phyloP scores from a whole-genome alignment of 2,329 filamentous ascomycete genomes.

The Pezicula neosporulosa region DNA sequence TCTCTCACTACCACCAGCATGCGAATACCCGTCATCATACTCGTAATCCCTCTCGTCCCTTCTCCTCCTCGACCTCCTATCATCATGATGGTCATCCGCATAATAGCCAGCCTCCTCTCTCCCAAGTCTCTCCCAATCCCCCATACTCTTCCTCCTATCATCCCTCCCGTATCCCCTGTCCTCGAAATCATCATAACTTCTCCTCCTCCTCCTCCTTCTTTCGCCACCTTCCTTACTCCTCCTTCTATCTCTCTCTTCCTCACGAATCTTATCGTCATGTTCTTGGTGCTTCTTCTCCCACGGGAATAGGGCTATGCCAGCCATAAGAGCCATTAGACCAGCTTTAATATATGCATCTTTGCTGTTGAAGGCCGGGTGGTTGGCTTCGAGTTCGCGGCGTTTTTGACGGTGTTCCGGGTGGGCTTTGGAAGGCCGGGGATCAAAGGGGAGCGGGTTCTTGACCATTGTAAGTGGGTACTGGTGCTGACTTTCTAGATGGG shows the following conservation, averaged over 20 bases:
- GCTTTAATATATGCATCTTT: conserved; percentile 11
- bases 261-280: conserved; percentile 2
- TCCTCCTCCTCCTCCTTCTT: not conserved
- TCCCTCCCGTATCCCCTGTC: not conserved
- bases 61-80: no score
- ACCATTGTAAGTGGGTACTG: not conserved
- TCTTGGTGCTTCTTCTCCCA: conserved; percentile 9
- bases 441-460: conserved; percentile 3
- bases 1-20: no score
- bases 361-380: conserved; percentile 31
- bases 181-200: not conserved
- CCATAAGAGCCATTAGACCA: conserved; percentile 7
- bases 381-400: conserved; percentile 37
- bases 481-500: no score
- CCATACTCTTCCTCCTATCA: not conserved
- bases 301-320: conserved; percentile 7
- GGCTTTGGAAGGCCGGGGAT: conserved; percentile 33
- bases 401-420: conserved; percentile 33
- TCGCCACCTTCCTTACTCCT: no score
- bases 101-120: no score
- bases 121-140: not conserved
- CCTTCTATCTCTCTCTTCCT: not conserved
- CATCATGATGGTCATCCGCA: no score
- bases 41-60: no score
- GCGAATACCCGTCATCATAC: no score